Conservation (phyloP, 139 green algal species). For the Chlamydomonas applanata region DNA sequence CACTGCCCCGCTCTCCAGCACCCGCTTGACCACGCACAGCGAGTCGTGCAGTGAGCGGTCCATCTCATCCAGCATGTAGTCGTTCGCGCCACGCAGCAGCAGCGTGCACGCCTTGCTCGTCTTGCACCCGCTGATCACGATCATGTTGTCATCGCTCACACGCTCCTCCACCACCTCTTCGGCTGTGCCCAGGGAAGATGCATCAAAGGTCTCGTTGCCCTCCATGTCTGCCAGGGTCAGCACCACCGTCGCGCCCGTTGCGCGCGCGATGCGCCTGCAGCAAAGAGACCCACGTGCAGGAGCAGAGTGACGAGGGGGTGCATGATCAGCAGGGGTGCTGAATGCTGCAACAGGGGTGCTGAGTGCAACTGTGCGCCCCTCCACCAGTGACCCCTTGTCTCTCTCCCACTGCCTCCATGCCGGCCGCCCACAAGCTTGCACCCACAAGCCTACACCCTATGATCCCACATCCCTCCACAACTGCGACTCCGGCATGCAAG, state of each 20-base stretch:
- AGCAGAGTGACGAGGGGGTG: no score
- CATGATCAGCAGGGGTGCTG: no score
- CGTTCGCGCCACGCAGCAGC: constrained; percentile 94
- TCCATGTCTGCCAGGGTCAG: constrained; percentile 96
- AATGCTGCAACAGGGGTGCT: no score
- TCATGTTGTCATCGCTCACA: constrained; percentile 75
- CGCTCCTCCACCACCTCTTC: constrained; percentile 75
- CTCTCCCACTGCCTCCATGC: no score
- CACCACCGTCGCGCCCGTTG: constrained; percentile 86
- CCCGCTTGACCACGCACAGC: constrained; percentile 96
- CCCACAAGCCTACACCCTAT: not conserved
- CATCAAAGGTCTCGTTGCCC: constrained; percentile 94
- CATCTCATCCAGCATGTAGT: constrained; percentile 99
- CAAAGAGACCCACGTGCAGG: no score
- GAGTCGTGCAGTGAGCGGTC: constrained; percentile 96
- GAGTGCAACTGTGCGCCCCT: no score
- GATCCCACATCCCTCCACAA: not conserved
- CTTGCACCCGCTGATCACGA: constrained; percentile 66
- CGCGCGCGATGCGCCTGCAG: constrained; percentile 85
- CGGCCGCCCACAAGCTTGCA: no score
- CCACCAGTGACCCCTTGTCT: no score
- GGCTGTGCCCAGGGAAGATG: constrained; percentile 53
- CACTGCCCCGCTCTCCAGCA: constrained; percentile 91
- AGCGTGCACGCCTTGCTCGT: constrained; percentile 67
- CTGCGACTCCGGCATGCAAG: not conserved